Conservation (phyloP, 331 rosid genomes). For the Acacia concinna region DNA sequence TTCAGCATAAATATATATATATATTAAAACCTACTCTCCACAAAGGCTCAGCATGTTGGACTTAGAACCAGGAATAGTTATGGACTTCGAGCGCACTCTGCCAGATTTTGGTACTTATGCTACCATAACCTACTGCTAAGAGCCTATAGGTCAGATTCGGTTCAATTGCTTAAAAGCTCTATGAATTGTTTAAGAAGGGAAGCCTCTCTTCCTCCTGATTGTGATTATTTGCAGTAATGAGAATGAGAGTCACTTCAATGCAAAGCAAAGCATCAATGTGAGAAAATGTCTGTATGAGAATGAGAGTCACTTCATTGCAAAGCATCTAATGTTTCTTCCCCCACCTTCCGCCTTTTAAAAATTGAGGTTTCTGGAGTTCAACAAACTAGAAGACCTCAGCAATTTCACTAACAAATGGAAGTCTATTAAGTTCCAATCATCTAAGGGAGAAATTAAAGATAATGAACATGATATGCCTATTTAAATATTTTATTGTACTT, state of each 20-base stretch:
- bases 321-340: background rate
- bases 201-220: background rate
- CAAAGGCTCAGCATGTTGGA: background rate
- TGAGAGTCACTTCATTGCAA: background rate
- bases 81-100: constrained; percentile 14
- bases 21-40: background rate
- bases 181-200: background rate
- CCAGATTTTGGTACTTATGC: constrained; percentile 22
- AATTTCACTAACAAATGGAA: background rate
- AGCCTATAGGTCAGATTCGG: background rate
- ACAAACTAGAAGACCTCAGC: background rate
- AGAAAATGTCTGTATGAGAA: background rate
- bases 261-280: no score
- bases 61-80: constrained; percentile 24
- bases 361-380: background rate
- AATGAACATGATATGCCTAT: background rate
- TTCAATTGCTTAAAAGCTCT: background rate
- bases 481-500: constrained; percentile 12
- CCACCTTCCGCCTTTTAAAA: background rate
- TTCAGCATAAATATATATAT: background rate
- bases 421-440: background rate
- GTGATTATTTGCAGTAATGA: background rate
- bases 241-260: background rate
- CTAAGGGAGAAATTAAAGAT: background rate
- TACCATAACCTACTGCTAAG: background rate